Percentiles rank a stretch among this genome's conserved stretches.
phyloP scores from a whole-genome alignment of 768 basidiomycete species.

The Lyophyllum shimeji region DNA sequence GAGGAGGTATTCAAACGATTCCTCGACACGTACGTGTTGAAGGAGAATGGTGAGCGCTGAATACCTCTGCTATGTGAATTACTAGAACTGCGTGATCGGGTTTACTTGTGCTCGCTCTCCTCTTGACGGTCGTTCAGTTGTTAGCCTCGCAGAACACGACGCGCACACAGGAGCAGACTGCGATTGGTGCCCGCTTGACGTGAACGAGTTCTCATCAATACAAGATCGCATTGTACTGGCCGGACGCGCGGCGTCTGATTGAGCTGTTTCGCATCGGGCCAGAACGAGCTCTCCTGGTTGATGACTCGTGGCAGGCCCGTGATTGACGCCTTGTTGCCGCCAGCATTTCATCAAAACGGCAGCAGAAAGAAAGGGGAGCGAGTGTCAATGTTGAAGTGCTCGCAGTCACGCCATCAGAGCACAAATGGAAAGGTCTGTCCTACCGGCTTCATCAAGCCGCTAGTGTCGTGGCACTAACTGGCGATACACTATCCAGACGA shows the following conservation, averaged over 20 bases:
- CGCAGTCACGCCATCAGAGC: too few species aligned
- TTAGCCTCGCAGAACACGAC: too few species aligned
- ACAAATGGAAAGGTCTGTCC: not conserved
- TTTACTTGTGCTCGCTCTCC: too few species aligned
- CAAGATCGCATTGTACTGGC: not conserved
- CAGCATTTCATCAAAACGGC: too few species aligned
- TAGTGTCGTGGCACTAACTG: not conserved
- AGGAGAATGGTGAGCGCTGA: not conserved
- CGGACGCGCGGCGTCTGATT: not conserved
- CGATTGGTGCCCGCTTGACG: not conserved
- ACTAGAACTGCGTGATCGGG: not conserved
- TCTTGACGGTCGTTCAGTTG: too few species aligned
- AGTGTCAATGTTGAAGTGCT: too few species aligned
- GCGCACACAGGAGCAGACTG: not conserved
- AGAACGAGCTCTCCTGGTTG: too few species aligned
- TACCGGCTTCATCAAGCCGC: too few species aligned
- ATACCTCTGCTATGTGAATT: not conserved
- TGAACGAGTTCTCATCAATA: too few species aligned
- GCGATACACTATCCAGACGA: not conserved
- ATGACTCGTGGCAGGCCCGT: too few species aligned
- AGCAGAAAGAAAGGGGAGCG: too few species aligned
- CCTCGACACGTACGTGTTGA: not conserved
- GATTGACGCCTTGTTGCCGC: too few species aligned
- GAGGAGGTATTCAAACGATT: constrained; percentile 1
- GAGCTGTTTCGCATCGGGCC: not conserved